Evolutionary conservation across 164 flowering plant genomes (phyloP).

Genomic region (Euptelea pleiosperma): DNA sequence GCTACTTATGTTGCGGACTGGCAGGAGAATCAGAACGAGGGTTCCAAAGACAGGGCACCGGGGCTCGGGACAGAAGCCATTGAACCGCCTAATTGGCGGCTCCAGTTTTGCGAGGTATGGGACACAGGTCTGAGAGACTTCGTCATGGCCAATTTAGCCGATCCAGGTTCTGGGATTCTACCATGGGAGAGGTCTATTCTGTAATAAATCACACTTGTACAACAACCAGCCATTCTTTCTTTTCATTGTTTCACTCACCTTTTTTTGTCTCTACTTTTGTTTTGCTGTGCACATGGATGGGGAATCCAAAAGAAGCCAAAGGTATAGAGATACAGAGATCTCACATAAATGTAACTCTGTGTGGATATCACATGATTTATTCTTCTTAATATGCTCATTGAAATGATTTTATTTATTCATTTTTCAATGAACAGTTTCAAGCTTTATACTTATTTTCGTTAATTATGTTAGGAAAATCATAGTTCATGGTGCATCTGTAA

Average conservation of each 20-base stretch:
- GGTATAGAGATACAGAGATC: slow-evolving; percentile 11
- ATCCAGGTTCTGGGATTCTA: slow-evolving; percentile 42
- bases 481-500: too few species aligned
- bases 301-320: slow-evolving; percentile 1
- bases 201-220: too few species aligned
- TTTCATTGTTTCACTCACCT: slow-evolving; percentile 8
- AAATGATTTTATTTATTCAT: slow-evolving; percentile 5
- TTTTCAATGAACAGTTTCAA: too few species aligned
- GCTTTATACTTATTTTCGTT: too few species aligned
- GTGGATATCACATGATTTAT: slow-evolving; percentile 2
- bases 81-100: slow-evolving; percentile 68
- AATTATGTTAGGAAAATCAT: too few species aligned
- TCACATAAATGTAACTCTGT: slow-evolving; percentile 1
- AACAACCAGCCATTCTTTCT: slow-evolving; percentile 14
- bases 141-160: slow-evolving; percentile 50
- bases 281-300: too few species aligned
- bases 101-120: slow-evolving; percentile 72
- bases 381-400: not conserved
- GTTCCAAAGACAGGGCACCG: slow-evolving; percentile 77
- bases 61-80: slow-evolving; percentile 80
- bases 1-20: slow-evolving; percentile 81
- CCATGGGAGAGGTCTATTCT: slow-evolving; percentile 73
- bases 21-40: slow-evolving; percentile 65
- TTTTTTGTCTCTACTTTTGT: too few species aligned
- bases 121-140: slow-evolving; percentile 73